Base-by-base conservation (phyloP, 495 filamentous ascomycete genomes). In the Neurospora tetrasperma region DNA sequence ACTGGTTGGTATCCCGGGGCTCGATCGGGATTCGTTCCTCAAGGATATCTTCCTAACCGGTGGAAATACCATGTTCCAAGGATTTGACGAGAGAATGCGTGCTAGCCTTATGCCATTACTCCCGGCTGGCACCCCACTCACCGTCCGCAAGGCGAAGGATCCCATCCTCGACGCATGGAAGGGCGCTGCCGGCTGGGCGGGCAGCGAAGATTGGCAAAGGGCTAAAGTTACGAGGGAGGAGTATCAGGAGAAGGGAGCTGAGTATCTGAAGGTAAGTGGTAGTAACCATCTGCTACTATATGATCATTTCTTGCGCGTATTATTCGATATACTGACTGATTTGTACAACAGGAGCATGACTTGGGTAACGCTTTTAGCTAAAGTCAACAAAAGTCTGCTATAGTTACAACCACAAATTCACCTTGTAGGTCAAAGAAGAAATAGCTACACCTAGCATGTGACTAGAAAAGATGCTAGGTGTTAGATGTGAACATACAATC, bases 31-130 rank as follows among this genome's bases (percentile, higher is more conserved):
- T 40, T 87, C 86, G 10, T 86, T 97, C 7, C 83, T 97, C 16
- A 90, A 87, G 72, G 95, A 98, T 77, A 87, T 99, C 20, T 99
- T 99, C 83, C 79, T 98, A 9, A 98, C 96, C 0, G 96, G 96
- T 42, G 96, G 96, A n/a, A 94, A 95, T 78, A 93, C 92, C 1
- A 81, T 96, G 62, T 98, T 97, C 78, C 79, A 88, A 70, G 90
- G 90, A 70, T 99, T 98, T 75, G 93, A 97, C 71, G 92, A 97
- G 71, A 85, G 96, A 31, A 83, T 99, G 74, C 83, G 86, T 42
- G 86, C 84, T 41, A 95, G 94, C 39, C 82, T 98, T 66, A 86
- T 86, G 20, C 88, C 90, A 14, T 87, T 91, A 43, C 79, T 98
- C 73, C 93, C 94, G 3, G 83, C 89, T 7, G 91, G 89, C n/a